Evolutionary conservation across 106 monocot genomes (phyloP).

Genomic region (Xerophyta viscosa): DNA sequence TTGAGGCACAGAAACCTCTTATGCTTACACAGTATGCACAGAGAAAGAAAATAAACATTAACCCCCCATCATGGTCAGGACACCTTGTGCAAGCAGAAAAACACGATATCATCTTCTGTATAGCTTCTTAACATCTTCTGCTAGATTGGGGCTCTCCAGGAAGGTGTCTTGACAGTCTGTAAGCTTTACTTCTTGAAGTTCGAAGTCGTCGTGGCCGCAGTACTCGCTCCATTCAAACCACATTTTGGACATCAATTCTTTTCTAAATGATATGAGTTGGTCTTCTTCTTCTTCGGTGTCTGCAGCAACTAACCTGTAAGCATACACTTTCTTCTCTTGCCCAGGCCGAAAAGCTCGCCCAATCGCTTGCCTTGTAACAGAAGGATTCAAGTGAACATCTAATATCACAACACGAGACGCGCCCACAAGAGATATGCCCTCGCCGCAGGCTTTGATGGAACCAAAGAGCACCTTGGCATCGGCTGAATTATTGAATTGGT

Average conservation of each 20-base stretch:
- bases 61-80: no score
- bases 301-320: constrained; percentile 78
- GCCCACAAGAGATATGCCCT: constrained; percentile 88
- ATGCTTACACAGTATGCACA: no score
- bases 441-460: constrained; percentile 95
- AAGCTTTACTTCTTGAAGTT: constrained; percentile 35
- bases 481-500: constrained; percentile 69
- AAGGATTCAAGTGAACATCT: constrained; percentile 94
- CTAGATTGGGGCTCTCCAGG: constrained; percentile 34
- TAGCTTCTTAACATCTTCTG: constrained; percentile 50
- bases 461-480: constrained; percentile 87
- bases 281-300: constrained; percentile 61
- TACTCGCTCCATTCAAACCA: constrained; percentile 92
- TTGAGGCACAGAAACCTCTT: no score
- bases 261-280: constrained; percentile 62
- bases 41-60: no score
- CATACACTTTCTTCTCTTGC: constrained; percentile 60
- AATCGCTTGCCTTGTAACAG: constrained; percentile 90
- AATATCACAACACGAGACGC: constrained; percentile 79
- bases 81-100: no score
- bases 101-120: constrained; percentile 45
- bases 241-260: constrained; percentile 81
- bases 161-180: constrained; percentile 39
- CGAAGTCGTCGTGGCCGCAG: constrained; percentile 23
- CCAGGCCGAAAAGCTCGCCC: constrained; percentile 91